These are phyloP conservation scores for Sphaerostilbella broomeana DNA, from an alignment of 2,329 filamentous ascomycete species.

Conservation along the genomic window DNA sequence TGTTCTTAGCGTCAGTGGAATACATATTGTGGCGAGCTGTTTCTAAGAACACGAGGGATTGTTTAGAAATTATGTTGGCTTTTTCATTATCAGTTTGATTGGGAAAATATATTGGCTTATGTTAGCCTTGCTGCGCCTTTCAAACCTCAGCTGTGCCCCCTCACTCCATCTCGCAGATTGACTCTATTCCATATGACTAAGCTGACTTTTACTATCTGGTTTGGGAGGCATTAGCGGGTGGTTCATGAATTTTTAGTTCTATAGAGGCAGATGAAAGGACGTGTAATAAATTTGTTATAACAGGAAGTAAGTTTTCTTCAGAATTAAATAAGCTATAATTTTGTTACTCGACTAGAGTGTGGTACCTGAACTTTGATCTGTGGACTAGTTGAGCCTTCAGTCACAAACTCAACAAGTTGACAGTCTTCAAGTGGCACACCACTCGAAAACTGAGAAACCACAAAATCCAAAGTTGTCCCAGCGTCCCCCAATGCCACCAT, in stretches of 20 bases:
- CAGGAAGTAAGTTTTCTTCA: background rate
- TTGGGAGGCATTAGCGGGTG: no score
- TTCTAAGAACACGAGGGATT: background rate
- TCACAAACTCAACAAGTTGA: conserved; percentile 59
- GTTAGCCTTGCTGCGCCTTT: conserved; percentile 1
- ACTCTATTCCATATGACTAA: conserved; percentile 5
- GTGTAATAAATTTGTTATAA: no score
- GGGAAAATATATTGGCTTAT: background rate
- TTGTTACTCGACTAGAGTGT: conserved; percentile 7
- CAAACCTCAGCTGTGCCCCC: background rate
- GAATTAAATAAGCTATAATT: conserved; percentile 1
- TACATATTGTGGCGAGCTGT: background rate
- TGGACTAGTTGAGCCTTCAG: conserved; percentile 32
- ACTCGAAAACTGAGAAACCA: conserved; percentile 85
- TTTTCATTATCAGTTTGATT: no score
- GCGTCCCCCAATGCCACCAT: conserved; percentile 75
- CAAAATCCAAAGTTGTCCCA: conserved; percentile 65
- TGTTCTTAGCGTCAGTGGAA: conserved; percentile 37
- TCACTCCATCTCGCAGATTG: background rate
- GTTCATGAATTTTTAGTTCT: background rate
- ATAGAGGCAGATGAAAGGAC: no score
- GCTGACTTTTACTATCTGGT: conserved; percentile 1
- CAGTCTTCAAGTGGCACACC: conserved; percentile 79
- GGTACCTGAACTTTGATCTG: conserved; percentile 32
- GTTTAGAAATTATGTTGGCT: no score